These are phyloP conservation scores for Wilhelminamyces savonicus DNA, from an alignment of 805 yeast species.

Conservation along the genomic window DNA sequence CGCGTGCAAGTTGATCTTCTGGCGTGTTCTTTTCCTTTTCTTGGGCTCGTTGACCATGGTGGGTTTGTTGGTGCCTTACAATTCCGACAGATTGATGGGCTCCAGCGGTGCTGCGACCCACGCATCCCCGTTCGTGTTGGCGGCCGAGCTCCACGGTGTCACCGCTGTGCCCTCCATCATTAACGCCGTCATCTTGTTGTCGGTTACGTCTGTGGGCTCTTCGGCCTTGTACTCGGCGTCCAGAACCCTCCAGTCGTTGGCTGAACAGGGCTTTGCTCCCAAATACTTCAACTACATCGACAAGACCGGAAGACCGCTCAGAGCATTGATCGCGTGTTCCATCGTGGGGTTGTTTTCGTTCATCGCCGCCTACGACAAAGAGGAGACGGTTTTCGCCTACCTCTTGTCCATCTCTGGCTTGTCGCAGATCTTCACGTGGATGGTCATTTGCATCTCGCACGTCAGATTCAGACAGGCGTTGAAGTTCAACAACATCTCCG, in stretches of 20 bases:
- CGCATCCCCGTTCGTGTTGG: conserved; percentile 39
- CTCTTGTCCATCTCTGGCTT: conserved; percentile 37
- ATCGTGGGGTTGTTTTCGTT: conserved; percentile 32
- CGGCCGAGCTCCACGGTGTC: conserved; percentile 35
- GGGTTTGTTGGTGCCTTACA: conserved; percentile 21
- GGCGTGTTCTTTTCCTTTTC: conserved; percentile 32
- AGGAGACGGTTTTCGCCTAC: conserved; percentile 36
- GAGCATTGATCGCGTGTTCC: conserved; percentile 28
- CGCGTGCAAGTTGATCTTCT: conserved; percentile 35
- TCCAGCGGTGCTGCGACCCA: conserved; percentile 23
- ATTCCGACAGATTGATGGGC: conserved; percentile 18
- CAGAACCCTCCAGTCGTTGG: conserved; percentile 35
- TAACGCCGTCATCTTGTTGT: conserved; percentile 34
- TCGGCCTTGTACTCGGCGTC: conserved; percentile 38
- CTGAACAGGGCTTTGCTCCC: conserved; percentile 39
- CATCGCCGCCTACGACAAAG: conserved; percentile 35
- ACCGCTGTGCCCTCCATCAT: conserved; percentile 34
- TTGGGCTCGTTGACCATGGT: conserved; percentile 33
- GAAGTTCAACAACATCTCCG: conserved; percentile 21
- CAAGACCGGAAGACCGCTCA: conserved; percentile 35
- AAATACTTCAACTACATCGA: conserved; percentile 33
- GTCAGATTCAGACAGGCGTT: conserved; percentile 35
- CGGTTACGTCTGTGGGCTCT: conserved; percentile 38
- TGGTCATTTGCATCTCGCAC: conserved; percentile 33
- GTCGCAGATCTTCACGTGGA: conserved; percentile 39